Conservation (phyloP, 2,329 filamentous ascomycete species). For the Drechslerella coelobrocha region DNA sequence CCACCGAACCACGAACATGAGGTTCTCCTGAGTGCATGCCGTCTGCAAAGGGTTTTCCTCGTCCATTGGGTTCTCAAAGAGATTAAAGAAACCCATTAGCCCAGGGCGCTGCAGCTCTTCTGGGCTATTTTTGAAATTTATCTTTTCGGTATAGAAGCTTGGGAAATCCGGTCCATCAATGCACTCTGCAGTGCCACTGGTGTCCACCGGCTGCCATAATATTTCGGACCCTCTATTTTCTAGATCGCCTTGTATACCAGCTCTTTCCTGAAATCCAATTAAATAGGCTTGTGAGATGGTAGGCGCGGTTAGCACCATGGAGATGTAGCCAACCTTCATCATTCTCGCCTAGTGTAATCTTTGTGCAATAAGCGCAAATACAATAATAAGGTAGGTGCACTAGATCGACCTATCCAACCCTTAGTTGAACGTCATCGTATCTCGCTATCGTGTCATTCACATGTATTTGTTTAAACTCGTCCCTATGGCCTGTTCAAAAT, state of each 20-base stretch:
- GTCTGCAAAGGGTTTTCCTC: not conserved
- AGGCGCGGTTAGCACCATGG: not conserved
- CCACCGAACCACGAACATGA: constrained; percentile 15
- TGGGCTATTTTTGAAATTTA: constrained; percentile 1
- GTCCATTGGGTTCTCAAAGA: not conserved
- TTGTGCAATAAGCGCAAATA: no score
- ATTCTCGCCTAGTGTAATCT: no score
- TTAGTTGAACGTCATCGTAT: no score
- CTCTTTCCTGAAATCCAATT: not conserved
- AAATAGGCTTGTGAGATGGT: not conserved
- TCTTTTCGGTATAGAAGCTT: not conserved
- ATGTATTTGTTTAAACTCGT: no score
- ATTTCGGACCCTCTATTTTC: not conserved
- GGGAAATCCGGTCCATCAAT: constrained; percentile 7
- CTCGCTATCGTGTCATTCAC: no score
- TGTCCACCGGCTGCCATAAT: no score
- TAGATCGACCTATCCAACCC: no score
- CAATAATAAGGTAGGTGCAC: no score
- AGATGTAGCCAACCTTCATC: no score
- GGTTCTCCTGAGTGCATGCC: constrained; percentile 1
- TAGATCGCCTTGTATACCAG: not conserved
- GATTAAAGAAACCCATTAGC: constrained; percentile 23
- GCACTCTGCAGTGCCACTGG: not conserved
- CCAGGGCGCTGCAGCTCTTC: not conserved
- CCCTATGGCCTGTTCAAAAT: no score